Evolutionary conservation across 768 basidiomycete species (phyloP).

Genomic region (Crucibulum laeve): DNA sequence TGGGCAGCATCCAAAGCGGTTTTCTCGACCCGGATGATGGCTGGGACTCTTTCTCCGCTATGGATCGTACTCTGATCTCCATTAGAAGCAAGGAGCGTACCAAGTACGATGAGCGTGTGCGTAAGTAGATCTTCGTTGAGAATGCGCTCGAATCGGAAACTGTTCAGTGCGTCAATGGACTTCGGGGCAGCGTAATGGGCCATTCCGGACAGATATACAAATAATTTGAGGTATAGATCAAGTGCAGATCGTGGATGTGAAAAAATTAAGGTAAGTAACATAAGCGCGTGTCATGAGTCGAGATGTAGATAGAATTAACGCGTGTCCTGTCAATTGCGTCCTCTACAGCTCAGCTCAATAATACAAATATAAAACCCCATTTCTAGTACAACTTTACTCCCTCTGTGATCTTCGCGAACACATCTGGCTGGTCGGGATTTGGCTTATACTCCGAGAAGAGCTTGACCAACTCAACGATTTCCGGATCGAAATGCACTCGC

Average conservation of each 20-base stretch:
- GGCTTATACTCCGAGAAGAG: constrained; percentile 18
- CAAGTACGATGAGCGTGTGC: constrained; percentile 63
- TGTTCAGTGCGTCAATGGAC: constrained; percentile 30
- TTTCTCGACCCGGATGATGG: constrained; percentile 78
- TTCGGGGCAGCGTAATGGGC: constrained; percentile 26
- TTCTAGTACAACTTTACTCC: constrained; percentile 13
- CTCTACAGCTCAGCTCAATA: not conserved
- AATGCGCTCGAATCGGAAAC: constrained; percentile 51
- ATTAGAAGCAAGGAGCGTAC: constrained; percentile 43
- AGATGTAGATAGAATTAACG: no score
- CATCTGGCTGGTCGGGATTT: constrained; percentile 20
- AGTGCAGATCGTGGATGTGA: no score
- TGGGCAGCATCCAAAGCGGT: constrained; percentile 53
- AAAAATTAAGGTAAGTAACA: no score
- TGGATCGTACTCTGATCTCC: constrained; percentile 9
- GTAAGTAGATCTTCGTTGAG: constrained; percentile 62
- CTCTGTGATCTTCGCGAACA: constrained; percentile 16
- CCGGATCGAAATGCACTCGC: constrained; percentile 17
- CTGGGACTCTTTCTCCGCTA: constrained; percentile 25
- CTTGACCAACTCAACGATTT: constrained; percentile 14
- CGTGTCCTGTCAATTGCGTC: no score
- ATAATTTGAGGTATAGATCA: no score
- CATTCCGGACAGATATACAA: no score
- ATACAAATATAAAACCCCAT: not conserved
- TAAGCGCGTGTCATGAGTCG: no score